Base-by-base conservation (phyloP, 2,329 filamentous ascomycete species). In the Calonectria pauciramosa region DNA sequence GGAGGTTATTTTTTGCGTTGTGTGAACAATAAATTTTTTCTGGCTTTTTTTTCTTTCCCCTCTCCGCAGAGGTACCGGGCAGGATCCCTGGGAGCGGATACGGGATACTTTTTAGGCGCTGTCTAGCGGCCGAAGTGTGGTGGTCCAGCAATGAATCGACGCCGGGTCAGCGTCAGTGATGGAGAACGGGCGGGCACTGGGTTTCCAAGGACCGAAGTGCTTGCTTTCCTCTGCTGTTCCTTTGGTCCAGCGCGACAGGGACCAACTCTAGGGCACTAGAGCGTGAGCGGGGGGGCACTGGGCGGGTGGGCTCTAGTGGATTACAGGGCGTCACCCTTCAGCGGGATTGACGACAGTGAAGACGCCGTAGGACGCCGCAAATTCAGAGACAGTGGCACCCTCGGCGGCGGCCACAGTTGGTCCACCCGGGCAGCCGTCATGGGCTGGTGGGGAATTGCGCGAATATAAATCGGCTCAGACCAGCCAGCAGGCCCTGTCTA, bases 1-100 rank as follows among this genome's bases (percentile, higher is more conserved):
- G 79, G 78, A 83, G 80, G 80, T 81, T 84, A 81, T 81, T 83
- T 83, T 84, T 84, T 83, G 80, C 82, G 80, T 85, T 86, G 81
- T 85, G 84, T 84, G 84, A 84, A 83, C 81, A 85, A 85, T 84
- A 85, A 86, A 86, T 85, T 86, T 86, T 86, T 84, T 80, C 82
- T 77, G 66, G 60, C 69, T 79, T 80, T 77, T 77, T 76, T 79
- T 78, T 77, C 77, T 75, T 76, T 80, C 80, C 68, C 72, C 72
- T 71, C 68, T 74, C 64, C 68, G 75, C 72, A 77, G 70, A 72
- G 70, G 73, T 73, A 75, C 75, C 75, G 77, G 72, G 68, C 71
- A 66, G 73, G 79, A 77, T 80, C 75, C 68, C 72, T 77, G 75
- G 68, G 70, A 74, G 72, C 74, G 78, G 72, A 73, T 71, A 70